These are phyloP conservation scores for Eutypa lata DNA, from an alignment of 2,329 filamentous ascomycete species.

Conservation along the genomic window DNA sequence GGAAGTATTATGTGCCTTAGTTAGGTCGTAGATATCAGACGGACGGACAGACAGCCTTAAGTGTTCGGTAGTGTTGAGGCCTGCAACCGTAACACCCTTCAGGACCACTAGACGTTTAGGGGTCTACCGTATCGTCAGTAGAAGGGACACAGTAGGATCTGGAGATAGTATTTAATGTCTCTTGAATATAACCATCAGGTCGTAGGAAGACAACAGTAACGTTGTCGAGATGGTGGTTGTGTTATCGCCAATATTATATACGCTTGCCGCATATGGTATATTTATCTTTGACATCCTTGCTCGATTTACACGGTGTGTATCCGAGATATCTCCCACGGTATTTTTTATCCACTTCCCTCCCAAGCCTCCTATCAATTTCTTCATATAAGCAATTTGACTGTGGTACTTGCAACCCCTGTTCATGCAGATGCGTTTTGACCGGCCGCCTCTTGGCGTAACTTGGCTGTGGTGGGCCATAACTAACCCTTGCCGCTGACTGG, in stretches of 20 bases:
- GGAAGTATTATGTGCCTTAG: too few relatives aligned
- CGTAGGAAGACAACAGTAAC: background rate
- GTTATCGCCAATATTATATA: background rate
- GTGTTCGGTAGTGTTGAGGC: too few relatives aligned
- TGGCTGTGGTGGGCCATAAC: background rate
- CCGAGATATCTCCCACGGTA: background rate
- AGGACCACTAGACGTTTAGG: too few relatives aligned
- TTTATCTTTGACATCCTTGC: background rate
- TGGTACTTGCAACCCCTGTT: background rate
- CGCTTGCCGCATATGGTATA: background rate
- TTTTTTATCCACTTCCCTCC: background rate
- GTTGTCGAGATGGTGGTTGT: background rate
- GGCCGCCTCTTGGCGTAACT: background rate
- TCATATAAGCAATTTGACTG: background rate
- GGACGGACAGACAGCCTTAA: too few relatives aligned
- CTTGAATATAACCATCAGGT: too few relatives aligned
- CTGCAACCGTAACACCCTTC: too few relatives aligned
- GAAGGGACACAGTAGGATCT: too few relatives aligned
- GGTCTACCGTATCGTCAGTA: too few relatives aligned
- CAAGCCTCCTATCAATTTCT: too few relatives aligned
- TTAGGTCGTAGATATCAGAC: too few relatives aligned
- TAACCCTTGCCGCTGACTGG: background rate
- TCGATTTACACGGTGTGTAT: background rate
- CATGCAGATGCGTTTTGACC: background rate
- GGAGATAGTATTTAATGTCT: too few relatives aligned